Percentiles rank a stretch among this genome's conserved stretches.
These are phyloP conservation scores for Borovskyia barvae DNA, from an alignment of 208 protist species.

Conservation along the genomic window DNA sequence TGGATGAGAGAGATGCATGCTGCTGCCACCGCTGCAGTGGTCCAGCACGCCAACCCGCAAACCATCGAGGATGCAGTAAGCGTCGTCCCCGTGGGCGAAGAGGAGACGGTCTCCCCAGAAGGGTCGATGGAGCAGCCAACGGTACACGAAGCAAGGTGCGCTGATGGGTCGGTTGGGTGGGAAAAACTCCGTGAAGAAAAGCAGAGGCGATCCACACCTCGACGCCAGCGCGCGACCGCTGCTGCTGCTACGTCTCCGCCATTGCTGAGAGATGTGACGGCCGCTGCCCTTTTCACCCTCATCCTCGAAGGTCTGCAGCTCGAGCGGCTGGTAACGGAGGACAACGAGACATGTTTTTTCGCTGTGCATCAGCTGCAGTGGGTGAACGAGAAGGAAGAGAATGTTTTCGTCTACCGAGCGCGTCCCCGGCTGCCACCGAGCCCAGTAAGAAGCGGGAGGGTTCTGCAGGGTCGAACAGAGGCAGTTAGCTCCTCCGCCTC, in stretches of 20 bases:
- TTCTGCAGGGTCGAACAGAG: neutral
- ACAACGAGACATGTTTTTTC: slow-evolving; percentile 46
- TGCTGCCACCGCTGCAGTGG: neutral
- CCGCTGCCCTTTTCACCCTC: slow-evolving; percentile 34
- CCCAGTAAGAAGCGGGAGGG: neutral
- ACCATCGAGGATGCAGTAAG: too few species aligned
- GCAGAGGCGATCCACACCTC: too few species aligned
- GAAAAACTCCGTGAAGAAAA: too few species aligned
- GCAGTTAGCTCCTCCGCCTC: neutral
- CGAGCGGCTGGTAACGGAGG: slow-evolving; percentile 45
- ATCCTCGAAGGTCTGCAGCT: slow-evolving; percentile 48
- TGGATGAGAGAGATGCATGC: slow-evolving; percentile 34
- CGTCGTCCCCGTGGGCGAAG: too few species aligned
- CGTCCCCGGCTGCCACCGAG: slow-evolving; percentile 22
- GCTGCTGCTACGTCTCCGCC: neutral
- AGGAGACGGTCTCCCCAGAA: too few species aligned
- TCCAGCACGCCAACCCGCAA: too few species aligned
- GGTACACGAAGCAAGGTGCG: too few species aligned
- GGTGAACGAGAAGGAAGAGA: slow-evolving; percentile 41
- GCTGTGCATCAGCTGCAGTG: slow-evolving; percentile 63
- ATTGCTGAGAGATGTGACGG: neutral
- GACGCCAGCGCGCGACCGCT: neutral
- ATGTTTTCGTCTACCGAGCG: slow-evolving; percentile 58
- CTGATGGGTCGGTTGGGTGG: too few species aligned
- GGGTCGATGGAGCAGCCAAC: too few species aligned